Evolutionary conservation across 2,329 filamentous ascomycete genomes (phyloP), one percentile per base, ranked within the genome.

Genomic region (Sporothrix curviconia): DNA sequence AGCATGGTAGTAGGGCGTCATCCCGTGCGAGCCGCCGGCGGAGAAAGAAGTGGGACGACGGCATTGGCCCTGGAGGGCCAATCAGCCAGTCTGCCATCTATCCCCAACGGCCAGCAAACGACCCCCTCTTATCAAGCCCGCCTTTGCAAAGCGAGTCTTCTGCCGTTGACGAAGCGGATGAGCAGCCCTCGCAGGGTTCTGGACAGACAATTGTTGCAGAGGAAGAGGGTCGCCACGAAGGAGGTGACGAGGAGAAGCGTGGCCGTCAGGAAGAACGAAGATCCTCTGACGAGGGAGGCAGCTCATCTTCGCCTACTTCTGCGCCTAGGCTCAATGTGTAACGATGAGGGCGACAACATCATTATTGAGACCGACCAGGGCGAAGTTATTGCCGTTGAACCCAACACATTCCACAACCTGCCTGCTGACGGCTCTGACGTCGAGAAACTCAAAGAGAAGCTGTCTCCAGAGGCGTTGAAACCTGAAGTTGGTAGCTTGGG

Each of bases 61-160:
- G 81, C n/a, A 80, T 82, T 64, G 88, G 85, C 2, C 86, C 89
- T 3, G 94, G 94, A 60, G 94, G 94, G 0, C 94, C 91, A 3
- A 87, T 97, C 64, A 89, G 83, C 60, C 85, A 95, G 67, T 96
- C 92, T 36, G 94, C 94, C 24, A 96, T 97, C 64, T 85, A 82
- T 63, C 94, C 94, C 2, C 74, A 76, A 58, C 75, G 77, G 12
- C 74, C 72, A 52, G 64, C 56, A 47, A 64, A 40, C 6, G 52
- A 46, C 22, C 25, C 24, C 4, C 39, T 14, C 6, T 15, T 44
- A 4, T 50, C 54, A n/a, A 46, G 25, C 12, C 39, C 52, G 12
- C 36, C 47, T 1, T 25, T 37, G 22, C 61, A 55, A 12, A 60
- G 46, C 32, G 61, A 61, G 42, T 49, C 57, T 11, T 47, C 59